A percentile compares a stretch with the other conserved stretches of the same genome.
These are phyloP conservation scores for Moricandia arvensis DNA, from an alignment of 345 rosid genomes.

Conservation along the genomic window DNA sequence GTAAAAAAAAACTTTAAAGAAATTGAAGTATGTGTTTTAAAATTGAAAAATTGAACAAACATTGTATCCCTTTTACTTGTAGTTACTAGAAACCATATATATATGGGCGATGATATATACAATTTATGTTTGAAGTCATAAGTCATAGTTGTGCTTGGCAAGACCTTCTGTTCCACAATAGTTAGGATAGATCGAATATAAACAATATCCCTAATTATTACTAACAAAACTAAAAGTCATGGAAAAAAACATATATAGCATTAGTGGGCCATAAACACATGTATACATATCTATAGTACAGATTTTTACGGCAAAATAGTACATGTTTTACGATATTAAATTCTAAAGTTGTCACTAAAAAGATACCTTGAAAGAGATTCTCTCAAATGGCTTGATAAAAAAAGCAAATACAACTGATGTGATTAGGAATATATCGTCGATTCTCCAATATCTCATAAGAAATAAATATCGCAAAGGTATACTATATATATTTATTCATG, in stretches of 20 bases:
- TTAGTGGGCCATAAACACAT: background rate
- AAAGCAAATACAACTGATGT: slow-evolving; percentile 9
- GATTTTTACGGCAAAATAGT: background rate
- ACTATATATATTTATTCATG: slow-evolving; percentile 11
- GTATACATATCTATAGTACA: background rate
- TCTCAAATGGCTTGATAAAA: background rate
- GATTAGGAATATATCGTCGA: slow-evolving; percentile 12
- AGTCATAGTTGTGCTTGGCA: background rate
- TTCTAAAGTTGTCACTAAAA: slow-evolving; percentile 5
- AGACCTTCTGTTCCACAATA: background rate
- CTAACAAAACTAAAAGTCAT: no score
- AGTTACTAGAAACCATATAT: no score
- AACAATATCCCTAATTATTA: background rate
- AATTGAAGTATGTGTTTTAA: background rate
- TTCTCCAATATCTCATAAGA: slow-evolving; percentile 18
- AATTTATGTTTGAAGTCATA: background rate
- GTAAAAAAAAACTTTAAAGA: no score
- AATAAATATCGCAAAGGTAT: background rate
- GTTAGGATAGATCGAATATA: background rate
- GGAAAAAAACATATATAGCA: background rate
- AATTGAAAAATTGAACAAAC: background rate
- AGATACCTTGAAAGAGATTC: slow-evolving; percentile 7
- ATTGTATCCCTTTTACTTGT: background rate
- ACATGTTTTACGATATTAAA: slow-evolving; percentile 2
- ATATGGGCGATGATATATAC: no score